Evolutionary conservation across 805 yeast species (phyloP).

Genomic region (Candida boleticola): DNA sequence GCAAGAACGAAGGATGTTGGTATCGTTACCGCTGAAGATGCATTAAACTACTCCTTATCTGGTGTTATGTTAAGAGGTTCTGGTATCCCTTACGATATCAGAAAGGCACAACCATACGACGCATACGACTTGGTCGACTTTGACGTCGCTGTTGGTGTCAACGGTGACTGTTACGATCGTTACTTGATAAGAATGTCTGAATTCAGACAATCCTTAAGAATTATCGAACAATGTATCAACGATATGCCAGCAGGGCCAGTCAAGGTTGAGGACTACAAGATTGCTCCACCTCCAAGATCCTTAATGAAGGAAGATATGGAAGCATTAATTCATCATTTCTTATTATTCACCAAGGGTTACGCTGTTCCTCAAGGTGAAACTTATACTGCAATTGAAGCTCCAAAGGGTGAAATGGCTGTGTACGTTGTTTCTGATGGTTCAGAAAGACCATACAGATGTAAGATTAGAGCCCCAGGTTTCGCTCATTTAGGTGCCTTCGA

Average conservation of each 20-base stretch:
- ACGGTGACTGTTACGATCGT: slow-evolving; percentile 91
- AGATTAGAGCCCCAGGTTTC: slow-evolving; percentile 92
- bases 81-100: slow-evolving; percentile 82
- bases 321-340: slow-evolving; percentile 84
- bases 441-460: slow-evolving; percentile 89
- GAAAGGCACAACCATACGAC: slow-evolving; percentile 86
- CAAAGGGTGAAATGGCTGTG: slow-evolving; percentile 94
- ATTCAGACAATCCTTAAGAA: slow-evolving; percentile 86
- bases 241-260: slow-evolving; percentile 92
- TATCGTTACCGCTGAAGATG: slow-evolving; percentile 80
- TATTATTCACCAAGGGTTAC: slow-evolving; percentile 84
- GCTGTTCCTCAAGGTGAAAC: slow-evolving; percentile 90
- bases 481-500: slow-evolving; percentile 89
- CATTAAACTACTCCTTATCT: slow-evolving; percentile 72
- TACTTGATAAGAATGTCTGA: slow-evolving; percentile 87
- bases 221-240: slow-evolving; percentile 85
- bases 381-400: slow-evolving; percentile 88
- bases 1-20: slow-evolving; percentile 83
- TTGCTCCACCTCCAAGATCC: slow-evolving; percentile 77
- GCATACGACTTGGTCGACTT: slow-evolving; percentile 85
- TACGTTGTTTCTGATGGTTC: slow-evolving; percentile 85
- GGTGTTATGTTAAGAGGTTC: slow-evolving; percentile 93
- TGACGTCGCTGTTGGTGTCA: slow-evolving; percentile 80
- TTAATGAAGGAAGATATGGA: slow-evolving; percentile 92
- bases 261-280: slow-evolving; percentile 86